A percentile compares a stretch with the other conserved stretches of the same genome.
These are phyloP conservation scores for Suillus decipiens DNA, from an alignment of 768 basidiomycete species.

Conservation along the genomic window DNA sequence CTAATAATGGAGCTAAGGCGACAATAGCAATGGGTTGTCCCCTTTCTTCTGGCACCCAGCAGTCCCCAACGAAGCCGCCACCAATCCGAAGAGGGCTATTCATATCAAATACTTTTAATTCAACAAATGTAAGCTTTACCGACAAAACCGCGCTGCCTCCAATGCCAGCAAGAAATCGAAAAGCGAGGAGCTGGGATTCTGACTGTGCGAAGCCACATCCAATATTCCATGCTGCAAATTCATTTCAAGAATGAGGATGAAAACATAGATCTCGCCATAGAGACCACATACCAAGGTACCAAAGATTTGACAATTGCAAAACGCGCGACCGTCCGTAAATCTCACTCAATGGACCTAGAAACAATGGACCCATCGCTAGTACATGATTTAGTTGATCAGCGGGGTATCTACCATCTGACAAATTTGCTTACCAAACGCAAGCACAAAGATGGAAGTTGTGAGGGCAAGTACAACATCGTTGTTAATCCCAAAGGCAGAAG, in stretches of 20 bases:
- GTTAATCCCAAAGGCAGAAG: constrained; percentile 54
- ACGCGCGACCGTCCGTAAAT: constrained; percentile 69
- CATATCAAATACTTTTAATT: no score
- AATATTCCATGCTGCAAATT: constrained; percentile 62
- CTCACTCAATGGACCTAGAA: constrained; percentile 66
- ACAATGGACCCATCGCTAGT: constrained; percentile 32
- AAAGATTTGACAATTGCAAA: constrained; percentile 61
- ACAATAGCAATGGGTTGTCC: constrained; percentile 66
- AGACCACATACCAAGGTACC: constrained; percentile 53
- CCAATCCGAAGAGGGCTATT: constrained; percentile 44
- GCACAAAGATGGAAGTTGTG: constrained; percentile 58
- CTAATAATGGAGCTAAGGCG: constrained; percentile 63
- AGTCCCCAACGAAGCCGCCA: constrained; percentile 64
- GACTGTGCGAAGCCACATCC: constrained; percentile 65
- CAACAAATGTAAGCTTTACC: constrained; percentile 23
- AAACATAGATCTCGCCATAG: background rate
- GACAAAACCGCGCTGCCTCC: constrained; percentile 73
- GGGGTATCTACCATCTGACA: background rate
- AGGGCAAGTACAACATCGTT: constrained; percentile 52
- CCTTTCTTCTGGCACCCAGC: constrained; percentile 62
- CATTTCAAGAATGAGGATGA: constrained; percentile 7
- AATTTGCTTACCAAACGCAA: constrained; percentile 53
- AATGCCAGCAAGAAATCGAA: constrained; percentile 68
- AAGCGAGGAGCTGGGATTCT: constrained; percentile 58
- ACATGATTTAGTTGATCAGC: background rate